Base-by-base conservation (phyloP, 257 asterid genomes). In the Fraxinus cuspidata region DNA sequence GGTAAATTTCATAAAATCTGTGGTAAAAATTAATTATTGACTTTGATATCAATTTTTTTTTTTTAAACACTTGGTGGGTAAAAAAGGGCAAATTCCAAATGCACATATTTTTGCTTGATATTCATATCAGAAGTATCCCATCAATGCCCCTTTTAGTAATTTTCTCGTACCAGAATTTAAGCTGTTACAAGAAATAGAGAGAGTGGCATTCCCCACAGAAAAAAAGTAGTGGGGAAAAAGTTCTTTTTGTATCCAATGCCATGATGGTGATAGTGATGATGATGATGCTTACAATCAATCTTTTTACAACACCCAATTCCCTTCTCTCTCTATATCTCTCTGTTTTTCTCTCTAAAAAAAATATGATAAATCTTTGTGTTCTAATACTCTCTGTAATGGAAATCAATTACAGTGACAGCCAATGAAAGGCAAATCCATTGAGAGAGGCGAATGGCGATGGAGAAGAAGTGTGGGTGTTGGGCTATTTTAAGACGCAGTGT, bases 381-480 rank as follows among this genome's bases (percentile, higher is more conserved):
- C 81, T 74, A 53, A 51, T 78, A 71, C 64, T 71, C 81, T 82
- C 82, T 77, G 27, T 40, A 74, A 49, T 68, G 23, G 38, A 47
- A 70, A 72, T 79, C 77, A 29, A 64, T 27, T 38, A 60, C 64
- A 56, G 74, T 67, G 78, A 44, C 80, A 72, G 40, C 73, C 77
- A 79, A 76, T 82, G 85, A 82, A 68, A 80, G 44, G 34, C 70
- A 82, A 32, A 78, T 71, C 56, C 69, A n/a, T 79, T 42, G 37
- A 70, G 79, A 70, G 75, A 74, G 75, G n/a, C 49, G 53, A 68
- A 23, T 25, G 69, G 69, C 69, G 34, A 89, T 90, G 97, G 95
- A 85, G 53, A 85, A 80, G 58, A 84, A 86, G 77, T 92, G 97
- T 85, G 97, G 98, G 31, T 94, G 97, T 79, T 94, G 97, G 98